A percentile compares a stretch with the other conserved stretches of the same genome.
phyloP scores from a whole-genome alignment of 2,329 filamentous ascomycete genomes.

The Colletotrichum tropicicola region DNA sequence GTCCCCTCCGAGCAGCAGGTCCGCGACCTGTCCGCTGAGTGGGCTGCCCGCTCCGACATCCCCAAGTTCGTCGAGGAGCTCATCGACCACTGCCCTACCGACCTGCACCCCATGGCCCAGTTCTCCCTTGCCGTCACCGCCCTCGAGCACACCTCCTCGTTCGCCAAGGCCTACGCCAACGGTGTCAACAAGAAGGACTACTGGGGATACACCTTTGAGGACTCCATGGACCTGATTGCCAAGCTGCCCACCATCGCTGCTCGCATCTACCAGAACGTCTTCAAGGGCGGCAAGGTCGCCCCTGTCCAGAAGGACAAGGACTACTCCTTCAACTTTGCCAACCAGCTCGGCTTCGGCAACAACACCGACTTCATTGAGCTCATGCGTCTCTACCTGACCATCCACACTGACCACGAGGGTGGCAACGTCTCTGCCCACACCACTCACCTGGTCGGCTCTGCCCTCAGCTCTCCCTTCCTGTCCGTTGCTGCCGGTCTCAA shows the following conservation, averaged over 20 bases:
- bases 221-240: conserved; percentile 99
- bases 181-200: conserved; percentile 99
- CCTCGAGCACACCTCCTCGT: conserved; percentile 97
- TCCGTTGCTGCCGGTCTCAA: conserved; percentile 97
- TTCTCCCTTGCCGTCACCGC: conserved; percentile 98
- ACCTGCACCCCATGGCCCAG: conserved; percentile 99
- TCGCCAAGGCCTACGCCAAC: conserved; percentile 98
- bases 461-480: conserved; percentile 96
- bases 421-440: conserved; percentile 99
- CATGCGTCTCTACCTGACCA: conserved; percentile 98
- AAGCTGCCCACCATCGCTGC: conserved; percentile 98
- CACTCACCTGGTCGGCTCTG: conserved; percentile 96
- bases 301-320: conserved; percentile 98
- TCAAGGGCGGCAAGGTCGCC: conserved; percentile 99
- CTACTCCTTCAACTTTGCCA: conserved; percentile 99
- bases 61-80: conserved; percentile 99
- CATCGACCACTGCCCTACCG: conserved; percentile 98
- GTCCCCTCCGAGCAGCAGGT: conserved; percentile 98
- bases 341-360: conserved; percentile 95
- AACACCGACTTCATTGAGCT: conserved; percentile 98
- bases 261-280: conserved; percentile 99
- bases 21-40: conserved; percentile 96
- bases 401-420: conserved; percentile 99
- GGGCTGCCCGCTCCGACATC: conserved; percentile 95
- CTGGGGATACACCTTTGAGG: conserved; percentile 99